Evolutionary conservation across 192 early-diverging fungal genomes (phyloP).

Genomic region (Lobosporangium transversale): DNA sequence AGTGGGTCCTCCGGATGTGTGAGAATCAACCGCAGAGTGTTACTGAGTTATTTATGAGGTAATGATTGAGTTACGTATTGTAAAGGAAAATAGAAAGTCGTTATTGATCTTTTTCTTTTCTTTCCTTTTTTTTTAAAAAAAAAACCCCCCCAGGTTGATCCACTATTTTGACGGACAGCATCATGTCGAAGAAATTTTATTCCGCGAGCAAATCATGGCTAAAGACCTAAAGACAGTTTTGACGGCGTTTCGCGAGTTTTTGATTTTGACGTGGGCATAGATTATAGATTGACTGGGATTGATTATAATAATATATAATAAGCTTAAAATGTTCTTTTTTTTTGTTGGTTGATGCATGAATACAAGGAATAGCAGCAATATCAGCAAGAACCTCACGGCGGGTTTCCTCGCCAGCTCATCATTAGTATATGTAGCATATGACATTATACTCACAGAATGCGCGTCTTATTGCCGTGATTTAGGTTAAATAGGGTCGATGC

Average conservation of each 20-base stretch:
- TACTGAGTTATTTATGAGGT: constrained; percentile 67
- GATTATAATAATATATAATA: no score
- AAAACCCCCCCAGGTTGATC: constrained; percentile 72
- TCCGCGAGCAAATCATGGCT: constrained; percentile 45
- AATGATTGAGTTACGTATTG: neutral
- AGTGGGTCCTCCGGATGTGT: constrained; percentile 62
- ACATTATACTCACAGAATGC: no score
- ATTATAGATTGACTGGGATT: no score
- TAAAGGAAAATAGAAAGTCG: neutral
- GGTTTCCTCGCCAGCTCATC: no score
- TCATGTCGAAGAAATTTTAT: constrained; percentile 82
- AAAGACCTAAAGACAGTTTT: constrained; percentile 51
- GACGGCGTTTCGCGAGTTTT: constrained; percentile 36
- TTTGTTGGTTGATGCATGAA: no score
- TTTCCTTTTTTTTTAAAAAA: neutral
- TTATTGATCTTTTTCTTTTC: neutral
- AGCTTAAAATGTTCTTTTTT: no score
- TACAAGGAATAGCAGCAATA: no score
- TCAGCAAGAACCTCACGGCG: no score
- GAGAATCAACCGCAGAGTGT: constrained; percentile 65
- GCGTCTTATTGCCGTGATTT: no score
- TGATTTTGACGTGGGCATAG: constrained; percentile 47
- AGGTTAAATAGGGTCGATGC: no score
- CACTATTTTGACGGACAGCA: constrained; percentile 82
- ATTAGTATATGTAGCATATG: no score